phyloP scores from a whole-genome alignment of 139 green algal species.

The Closterium sp. region DNA sequence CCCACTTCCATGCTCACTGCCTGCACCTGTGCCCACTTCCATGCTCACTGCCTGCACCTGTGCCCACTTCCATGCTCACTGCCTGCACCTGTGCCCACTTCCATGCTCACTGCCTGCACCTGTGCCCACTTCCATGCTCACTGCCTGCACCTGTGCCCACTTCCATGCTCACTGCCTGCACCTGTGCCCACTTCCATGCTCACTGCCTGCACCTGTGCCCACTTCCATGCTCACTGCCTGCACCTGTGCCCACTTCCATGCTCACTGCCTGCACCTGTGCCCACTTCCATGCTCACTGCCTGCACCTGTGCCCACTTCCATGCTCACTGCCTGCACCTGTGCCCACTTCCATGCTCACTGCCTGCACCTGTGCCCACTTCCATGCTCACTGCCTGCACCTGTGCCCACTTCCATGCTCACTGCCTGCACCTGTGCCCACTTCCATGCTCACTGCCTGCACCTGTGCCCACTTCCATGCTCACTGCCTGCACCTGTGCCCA shows the following conservation, averaged over 20 bases:
- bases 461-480: neutral
- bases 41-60: neutral
- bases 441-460: neutral
- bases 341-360: neutral
- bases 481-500: neutral
- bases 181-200: neutral
- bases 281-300: neutral
- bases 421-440: neutral
- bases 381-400: neutral
- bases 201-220: neutral
- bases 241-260: neutral
- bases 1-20: neutral
- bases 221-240: neutral
- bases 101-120: neutral
- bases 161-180: neutral
- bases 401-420: neutral
- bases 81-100: neutral
- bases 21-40: neutral
- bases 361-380: neutral
- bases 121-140: neutral
- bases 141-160: neutral
- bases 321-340: neutral
- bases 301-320: neutral
- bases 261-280: neutral
- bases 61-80: neutral